Base-by-base conservation (phyloP, 257 asterid genomes). In the Gardenia jasminoides region DNA sequence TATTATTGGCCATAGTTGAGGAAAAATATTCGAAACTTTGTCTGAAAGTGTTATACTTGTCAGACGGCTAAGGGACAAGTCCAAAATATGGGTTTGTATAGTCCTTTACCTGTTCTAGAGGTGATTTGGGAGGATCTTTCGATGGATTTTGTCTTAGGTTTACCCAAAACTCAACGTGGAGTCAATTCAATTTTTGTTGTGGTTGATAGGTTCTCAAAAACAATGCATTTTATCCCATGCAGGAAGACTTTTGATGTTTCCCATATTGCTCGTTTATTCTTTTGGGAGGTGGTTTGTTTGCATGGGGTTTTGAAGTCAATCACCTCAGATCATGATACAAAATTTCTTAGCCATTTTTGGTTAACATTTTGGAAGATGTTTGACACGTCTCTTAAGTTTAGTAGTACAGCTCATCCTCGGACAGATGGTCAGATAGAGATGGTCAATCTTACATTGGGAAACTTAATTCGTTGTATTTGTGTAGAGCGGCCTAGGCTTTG, bases 171-270 rank as follows among this genome's bases (percentile, higher is more conserved):
- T 0, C 74, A 75, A 10, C 65, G 52, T 1, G 74, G 54, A 8
- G 33, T 28, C 6, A 67, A 68, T 39, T 81, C 58, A 12, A 0
- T 75, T 9, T 66, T 81, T 20, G 28, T 58, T 0, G 76, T 81
- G 36, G 80, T 81, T 17, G 71, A 69, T 17, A 7, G 58, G 3
- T 81, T 81, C 43, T 75, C 80, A 1, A 76, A 81, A 12, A 76
- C 68, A 22, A 67, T 64, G 12, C 67, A 81, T 2, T 76, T 76
- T 39, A 39, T 76, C 1, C 22, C 74, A 3, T 56, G 72, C 11
- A 47, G 16, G 24, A 75, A 46, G 39, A 58, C 76, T 4, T 46
- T 31, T 3, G 54, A 80, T 74, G 36, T 48, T 3, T 33, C 61
- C 0, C 19, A 54, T 10, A 30, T 80, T 67, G 76, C 80, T 10